Percentiles rank a stretch among this genome's conserved stretches.
These are phyloP conservation scores for Neophaeococcomyces mojaviensis DNA, from an alignment of 2,329 filamentous ascomycete species.

Conservation along the genomic window DNA sequence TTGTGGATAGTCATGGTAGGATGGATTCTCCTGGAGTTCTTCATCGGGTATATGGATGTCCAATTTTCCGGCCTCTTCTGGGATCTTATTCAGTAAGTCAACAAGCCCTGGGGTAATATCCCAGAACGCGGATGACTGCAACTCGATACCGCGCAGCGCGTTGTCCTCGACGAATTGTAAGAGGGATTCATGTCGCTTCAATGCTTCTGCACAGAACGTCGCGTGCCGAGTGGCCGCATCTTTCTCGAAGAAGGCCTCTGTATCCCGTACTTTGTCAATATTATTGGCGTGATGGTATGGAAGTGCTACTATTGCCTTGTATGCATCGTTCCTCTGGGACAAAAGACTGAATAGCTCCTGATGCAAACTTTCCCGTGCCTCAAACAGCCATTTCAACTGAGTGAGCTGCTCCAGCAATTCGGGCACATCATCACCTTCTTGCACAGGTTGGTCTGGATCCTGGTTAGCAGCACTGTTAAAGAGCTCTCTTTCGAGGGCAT, in stretches of 20 bases:
- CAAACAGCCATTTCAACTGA: conserved; percentile 92
- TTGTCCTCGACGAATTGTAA: conserved; percentile 73
- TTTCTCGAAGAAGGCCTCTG: conserved; percentile 71
- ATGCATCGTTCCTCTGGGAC: conserved; percentile 76
- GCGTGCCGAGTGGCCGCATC: conserved; percentile 67
- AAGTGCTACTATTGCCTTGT: conserved; percentile 72
- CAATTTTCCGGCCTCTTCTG: conserved; percentile 43
- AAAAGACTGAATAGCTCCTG: conserved; percentile 78
- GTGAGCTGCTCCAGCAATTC: conserved; percentile 92
- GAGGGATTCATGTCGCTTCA: conserved; percentile 69
- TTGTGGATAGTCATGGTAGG: conserved; percentile 70
- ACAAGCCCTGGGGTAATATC: conserved; percentile 84
- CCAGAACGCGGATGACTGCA: conserved; percentile 93
- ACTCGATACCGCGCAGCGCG: conserved; percentile 78
- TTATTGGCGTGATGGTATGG: conserved; percentile 71
- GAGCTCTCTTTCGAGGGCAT: conserved; percentile 63
- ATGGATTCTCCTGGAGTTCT: conserved; percentile 80
- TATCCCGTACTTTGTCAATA: conserved; percentile 69
- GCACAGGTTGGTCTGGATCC: conserved; percentile 76
- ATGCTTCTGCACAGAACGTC: conserved; percentile 62
- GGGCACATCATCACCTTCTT: conserved; percentile 90
- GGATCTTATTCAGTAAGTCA: conserved; percentile 62
- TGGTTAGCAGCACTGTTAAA: conserved; percentile 62
- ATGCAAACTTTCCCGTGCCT: conserved; percentile 81
- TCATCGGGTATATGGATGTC: conserved; percentile 65